phyloP scores from a whole-genome alignment of 2,329 filamentous ascomycete genomes.

The Cryphonectria carpinicola region DNA sequence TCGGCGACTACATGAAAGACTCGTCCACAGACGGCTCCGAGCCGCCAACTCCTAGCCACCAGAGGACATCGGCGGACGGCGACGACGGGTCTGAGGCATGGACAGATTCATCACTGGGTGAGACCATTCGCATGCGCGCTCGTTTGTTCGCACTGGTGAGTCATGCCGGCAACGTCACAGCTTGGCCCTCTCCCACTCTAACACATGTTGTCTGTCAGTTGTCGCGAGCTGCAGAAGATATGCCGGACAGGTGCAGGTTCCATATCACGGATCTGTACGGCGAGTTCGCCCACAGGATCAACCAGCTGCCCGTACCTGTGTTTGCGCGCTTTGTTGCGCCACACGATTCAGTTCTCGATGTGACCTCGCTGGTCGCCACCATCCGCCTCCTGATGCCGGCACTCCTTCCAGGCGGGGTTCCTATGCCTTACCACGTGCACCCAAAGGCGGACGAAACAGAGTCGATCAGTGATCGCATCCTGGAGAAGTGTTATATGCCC shows the following conservation, averaged over 20 bases:
- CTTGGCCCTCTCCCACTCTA: constrained; percentile 25
- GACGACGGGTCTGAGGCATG: constrained; percentile 28
- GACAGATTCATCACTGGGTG: constrained; percentile 45
- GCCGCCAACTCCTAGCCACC: constrained; percentile 49
- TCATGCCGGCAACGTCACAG: neutral
- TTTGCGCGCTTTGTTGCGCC: constrained; percentile 60
- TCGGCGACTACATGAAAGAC: constrained; percentile 62
- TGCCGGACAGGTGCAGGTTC: constrained; percentile 44
- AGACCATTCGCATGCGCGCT: constrained; percentile 65
- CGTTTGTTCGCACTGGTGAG: constrained; percentile 63
- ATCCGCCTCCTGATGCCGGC: constrained; percentile 50
- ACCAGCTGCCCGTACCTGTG: constrained; percentile 59
- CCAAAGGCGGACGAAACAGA: constrained; percentile 41
- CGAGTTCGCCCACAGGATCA: constrained; percentile 59
- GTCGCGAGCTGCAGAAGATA: constrained; percentile 51
- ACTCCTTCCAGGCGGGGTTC: constrained; percentile 47
- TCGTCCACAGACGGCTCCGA: constrained; percentile 52
- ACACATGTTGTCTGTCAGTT: constrained; percentile 38
- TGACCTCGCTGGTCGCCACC: constrained; percentile 48
- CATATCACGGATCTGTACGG: constrained; percentile 61
- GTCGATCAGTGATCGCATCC: constrained; percentile 48
- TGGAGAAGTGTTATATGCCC: constrained; percentile 65
- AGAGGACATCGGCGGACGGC: constrained; percentile 40
- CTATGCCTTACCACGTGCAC: constrained; percentile 47
- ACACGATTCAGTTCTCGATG: constrained; percentile 41